Base-by-base conservation (phyloP, 768 basidiomycete genomes). In the Boletus coccyginus region DNA sequence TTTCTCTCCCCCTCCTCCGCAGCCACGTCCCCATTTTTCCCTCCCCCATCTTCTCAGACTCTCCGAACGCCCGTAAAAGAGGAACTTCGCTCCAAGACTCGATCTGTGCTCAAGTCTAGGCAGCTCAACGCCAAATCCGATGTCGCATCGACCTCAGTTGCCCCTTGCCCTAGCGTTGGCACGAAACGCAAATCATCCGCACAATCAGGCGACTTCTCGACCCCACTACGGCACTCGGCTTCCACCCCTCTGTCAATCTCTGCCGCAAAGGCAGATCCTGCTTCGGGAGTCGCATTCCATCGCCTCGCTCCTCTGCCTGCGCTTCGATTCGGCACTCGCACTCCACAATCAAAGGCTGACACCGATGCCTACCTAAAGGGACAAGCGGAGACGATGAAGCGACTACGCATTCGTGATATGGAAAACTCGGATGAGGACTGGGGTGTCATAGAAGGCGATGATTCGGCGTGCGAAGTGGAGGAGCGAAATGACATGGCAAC, bases 341-440 rank as follows among this genome's bases (percentile, higher is more conserved):
- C 62, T 0, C 70, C 75, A 0, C 75, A 75, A 41, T 70, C 72
- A 41, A 75, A 65, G 52, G 72, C 70, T 0, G 73, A 74, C 52
- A 72, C 71, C 3, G 75, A 76, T 19, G 69, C 67, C 8, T 69
- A 67, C 59, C 65, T 79, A n/a, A 74, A 70, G 57, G 75, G 75
- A 9, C 85, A 89, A 53, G 83, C 86, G 0, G 85, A 85, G 43
- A 85, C 86, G 0, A 74, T 90, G 73, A 87, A 80, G 9, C 77
- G 78, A 51, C 74, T 90, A 19, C 78, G 77, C 48, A 77, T 90
- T 38, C 74, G 77, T n/a, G 87, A 88, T 59, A 72, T 78, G 62
- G 75, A 78, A 55, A 70, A 75, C 43, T 74, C 77, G 9, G 75
- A 73, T 39, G 78, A 80, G 55, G 78, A 79, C 35, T 77, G 78